phyloP scores from a whole-genome alignment of 2,329 filamentous ascomycete species.

The Sarocladium brachiariae region DNA sequence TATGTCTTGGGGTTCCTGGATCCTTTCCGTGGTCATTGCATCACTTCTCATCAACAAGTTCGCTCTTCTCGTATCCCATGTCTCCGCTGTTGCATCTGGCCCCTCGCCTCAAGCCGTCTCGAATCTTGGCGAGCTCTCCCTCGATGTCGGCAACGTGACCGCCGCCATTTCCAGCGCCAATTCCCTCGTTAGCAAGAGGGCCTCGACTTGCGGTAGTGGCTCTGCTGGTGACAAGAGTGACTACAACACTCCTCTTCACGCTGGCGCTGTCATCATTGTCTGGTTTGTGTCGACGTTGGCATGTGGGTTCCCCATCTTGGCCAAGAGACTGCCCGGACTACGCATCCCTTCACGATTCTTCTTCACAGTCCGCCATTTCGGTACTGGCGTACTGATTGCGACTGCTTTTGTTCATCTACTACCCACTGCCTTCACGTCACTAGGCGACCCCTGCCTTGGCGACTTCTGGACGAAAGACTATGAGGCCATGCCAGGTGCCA shows the following conservation, averaged over 20 bases:
- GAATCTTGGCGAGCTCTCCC: neutral
- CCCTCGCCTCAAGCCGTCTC: conserved; percentile 8
- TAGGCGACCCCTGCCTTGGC: conserved; percentile 61
- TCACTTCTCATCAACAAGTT: conserved; percentile 1
- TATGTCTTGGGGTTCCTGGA: conserved; percentile 5
- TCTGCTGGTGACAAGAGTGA: conserved; percentile 23
- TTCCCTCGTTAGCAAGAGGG: conserved; percentile 18
- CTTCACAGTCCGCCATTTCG: conserved; percentile 60
- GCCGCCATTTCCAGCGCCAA: conserved; percentile 13
- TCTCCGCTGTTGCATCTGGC: conserved; percentile 3
- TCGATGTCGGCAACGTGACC: neutral
- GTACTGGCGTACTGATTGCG: conserved; percentile 67
- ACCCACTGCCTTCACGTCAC: conserved; percentile 57
- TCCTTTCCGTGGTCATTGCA: conserved; percentile 4
- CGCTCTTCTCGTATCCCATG: neutral
- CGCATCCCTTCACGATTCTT: conserved; percentile 49
- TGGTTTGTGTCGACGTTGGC: conserved; percentile 40
- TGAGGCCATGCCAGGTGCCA: conserved; percentile 69
- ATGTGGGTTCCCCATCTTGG: conserved; percentile 48
- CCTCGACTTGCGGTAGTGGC: conserved; percentile 21
- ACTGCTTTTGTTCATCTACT: conserved; percentile 75
- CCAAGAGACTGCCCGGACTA: conserved; percentile 41
- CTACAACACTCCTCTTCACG: conserved; percentile 53
- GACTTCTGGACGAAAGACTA: conserved; percentile 70
- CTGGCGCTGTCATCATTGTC: conserved; percentile 48